Base-by-base conservation (phyloP, 345 rosid species). In the Eucalyptus marginata region DNA sequence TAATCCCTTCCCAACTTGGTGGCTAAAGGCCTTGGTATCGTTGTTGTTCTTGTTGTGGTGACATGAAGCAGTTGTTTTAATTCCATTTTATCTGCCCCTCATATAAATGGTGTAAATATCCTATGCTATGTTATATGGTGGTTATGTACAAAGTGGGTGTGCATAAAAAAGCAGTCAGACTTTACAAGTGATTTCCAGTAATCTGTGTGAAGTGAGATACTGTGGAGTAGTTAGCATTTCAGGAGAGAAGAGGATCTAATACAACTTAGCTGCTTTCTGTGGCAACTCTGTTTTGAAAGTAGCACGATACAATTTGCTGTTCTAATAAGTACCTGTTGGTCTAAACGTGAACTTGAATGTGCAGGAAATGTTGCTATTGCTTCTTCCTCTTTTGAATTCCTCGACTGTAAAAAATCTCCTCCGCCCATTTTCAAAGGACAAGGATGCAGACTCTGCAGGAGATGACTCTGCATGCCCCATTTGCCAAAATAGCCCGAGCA, bases 341-440 rank as follows among this genome's bases (percentile, higher is more conserved):
- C 79, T 76, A 87, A 49, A 44, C 64, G 27, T 14, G 47, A 76
- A 76, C 85, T 88, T 88, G 89, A 36, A 43, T 92, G 14, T 92
- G 88, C 97, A 97, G 99, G 99, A 98, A 93, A 95, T 98, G 99
- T 90, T 98, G 89, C 87, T 98, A 93, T 90, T 98, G 90, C 99
- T 98, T 88, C 98, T 98, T 91, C 99, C 99, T 87, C 97, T 97
- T 93, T 99, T 98, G 86, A 98, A 97, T 93, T 97, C 98, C 14
- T 95, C 99, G 64, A 95, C 96, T 52, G 87, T 96, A 52, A 97
- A 95, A 93, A 95, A 91, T 90, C 89, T 98, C 68, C 94, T 97
- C 88, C 91, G 91, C 87, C 99, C 99, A 89, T 96, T 96, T 91
- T 95, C 99, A 59, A 98, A 96, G 93, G 96, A 95, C 58, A 96